Conservation (phyloP, 331 rosid species). For the Stylosanthes scabra region DNA sequence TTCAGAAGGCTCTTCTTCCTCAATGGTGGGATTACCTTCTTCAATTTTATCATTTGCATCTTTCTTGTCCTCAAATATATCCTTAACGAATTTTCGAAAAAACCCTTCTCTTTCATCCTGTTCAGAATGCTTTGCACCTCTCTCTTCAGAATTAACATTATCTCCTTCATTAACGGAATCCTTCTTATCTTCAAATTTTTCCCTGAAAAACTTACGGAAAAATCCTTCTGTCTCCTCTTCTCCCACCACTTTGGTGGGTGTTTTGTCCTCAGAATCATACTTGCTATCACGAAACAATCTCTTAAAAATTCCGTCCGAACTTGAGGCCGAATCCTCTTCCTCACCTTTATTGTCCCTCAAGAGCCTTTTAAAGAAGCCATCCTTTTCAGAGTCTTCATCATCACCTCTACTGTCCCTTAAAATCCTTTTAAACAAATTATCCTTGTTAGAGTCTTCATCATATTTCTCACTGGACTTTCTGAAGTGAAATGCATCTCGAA, state of each 20-base stretch:
- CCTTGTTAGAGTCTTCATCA: slow-evolving; percentile 80
- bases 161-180: slow-evolving; percentile 67
- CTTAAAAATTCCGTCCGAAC: slow-evolving; percentile 73
- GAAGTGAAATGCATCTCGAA: slow-evolving; percentile 72
- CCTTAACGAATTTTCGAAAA: slow-evolving; percentile 72
- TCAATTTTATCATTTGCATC: slow-evolving; percentile 69
- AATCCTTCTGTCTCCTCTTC: slow-evolving; percentile 90
- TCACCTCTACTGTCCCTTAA: slow-evolving; percentile 82
- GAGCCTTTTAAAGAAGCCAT: slow-evolving; percentile 83
- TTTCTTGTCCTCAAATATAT: slow-evolving; percentile 80
- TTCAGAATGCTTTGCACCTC: slow-evolving; percentile 62
- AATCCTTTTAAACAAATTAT: slow-evolving; percentile 82
- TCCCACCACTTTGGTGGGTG: slow-evolving; percentile 50
- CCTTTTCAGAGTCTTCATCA: slow-evolving; percentile 83
- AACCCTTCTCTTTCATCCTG: slow-evolving; percentile 95
- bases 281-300: slow-evolving; percentile 88
- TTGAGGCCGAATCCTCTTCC: slow-evolving; percentile 68
- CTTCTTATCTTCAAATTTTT: slow-evolving; percentile 82
- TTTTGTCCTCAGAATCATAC: slow-evolving; percentile 70
- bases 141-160: slow-evolving; percentile 57
- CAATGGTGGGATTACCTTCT: slow-evolving; percentile 67
- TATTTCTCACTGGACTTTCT: slow-evolving; percentile 81
- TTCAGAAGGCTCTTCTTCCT: slow-evolving; percentile 85
- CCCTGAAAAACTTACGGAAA: slow-evolving; percentile 76
- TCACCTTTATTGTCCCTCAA: slow-evolving; percentile 79